Conservation (phyloP, 2,329 filamentous ascomycete species). For the Colletotrichum noveboracense region DNA sequence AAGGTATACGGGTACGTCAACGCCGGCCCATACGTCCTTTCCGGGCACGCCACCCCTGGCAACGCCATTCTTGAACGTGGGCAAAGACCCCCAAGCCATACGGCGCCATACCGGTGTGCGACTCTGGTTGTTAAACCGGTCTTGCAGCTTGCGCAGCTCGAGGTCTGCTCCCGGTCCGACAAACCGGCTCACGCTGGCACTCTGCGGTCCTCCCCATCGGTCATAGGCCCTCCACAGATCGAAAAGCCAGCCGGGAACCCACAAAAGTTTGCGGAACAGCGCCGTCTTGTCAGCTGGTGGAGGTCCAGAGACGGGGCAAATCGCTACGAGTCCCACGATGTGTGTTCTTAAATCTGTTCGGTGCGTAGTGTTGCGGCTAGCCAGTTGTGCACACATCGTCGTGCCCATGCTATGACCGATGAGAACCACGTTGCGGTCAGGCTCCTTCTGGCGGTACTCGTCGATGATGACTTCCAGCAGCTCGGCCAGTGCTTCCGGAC, state of each 20-base stretch:
- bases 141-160: conserved; percentile 70
- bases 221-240: conserved; percentile 81
- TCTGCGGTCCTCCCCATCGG: conserved; percentile 76
- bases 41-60: conserved; percentile 71
- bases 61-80: conserved; percentile 58
- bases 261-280: conserved; percentile 62
- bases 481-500: conserved; percentile 74
- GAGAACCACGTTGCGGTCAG: conserved; percentile 75
- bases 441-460: conserved; percentile 68
- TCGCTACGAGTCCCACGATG: conserved; percentile 77
- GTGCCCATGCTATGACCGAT: conserved; percentile 93
- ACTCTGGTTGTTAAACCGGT: conserved; percentile 83
- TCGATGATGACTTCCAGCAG: conserved; percentile 79
- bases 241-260: conserved; percentile 75
- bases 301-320: conserved; percentile 78
- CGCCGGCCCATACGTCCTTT: conserved; percentile 71
- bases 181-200: conserved; percentile 80
- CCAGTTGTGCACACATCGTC: conserved; percentile 75
- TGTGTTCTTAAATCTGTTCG: conserved; percentile 61
- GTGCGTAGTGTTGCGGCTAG: conserved; percentile 53
- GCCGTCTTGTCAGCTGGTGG: conserved; percentile 53
- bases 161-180: conserved; percentile 70
- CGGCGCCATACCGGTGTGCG: conserved; percentile 82
- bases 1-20: conserved; percentile 78
- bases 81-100: conserved; percentile 77